Conservation (phyloP, 2,329 filamentous ascomycete species). For the Bipolaris oryzae region DNA sequence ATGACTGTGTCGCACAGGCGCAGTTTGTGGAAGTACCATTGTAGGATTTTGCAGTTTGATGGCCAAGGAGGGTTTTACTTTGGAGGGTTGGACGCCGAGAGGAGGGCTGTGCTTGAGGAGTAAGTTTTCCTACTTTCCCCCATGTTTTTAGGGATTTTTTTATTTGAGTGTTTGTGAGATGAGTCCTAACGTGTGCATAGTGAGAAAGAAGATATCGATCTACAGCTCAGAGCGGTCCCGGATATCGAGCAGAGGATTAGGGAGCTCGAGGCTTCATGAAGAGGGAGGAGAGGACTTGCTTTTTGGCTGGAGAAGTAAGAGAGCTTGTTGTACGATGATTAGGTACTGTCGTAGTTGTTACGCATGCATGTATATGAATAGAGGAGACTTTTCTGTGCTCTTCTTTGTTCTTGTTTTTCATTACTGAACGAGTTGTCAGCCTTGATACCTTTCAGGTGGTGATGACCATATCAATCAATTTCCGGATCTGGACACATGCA, state of each 20-base stretch:
- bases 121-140: conserved; percentile 52
- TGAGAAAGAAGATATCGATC: conserved; percentile 92
- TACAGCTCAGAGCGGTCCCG: conserved; percentile 81
- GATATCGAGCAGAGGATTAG: conserved; percentile 84
- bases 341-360: not conserved
- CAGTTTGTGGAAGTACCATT: conserved; percentile 96
- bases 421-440: no score
- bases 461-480: not conserved
- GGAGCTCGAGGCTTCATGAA: conserved; percentile 65
- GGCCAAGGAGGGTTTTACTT: conserved; percentile 92
- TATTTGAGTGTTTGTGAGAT: no score
- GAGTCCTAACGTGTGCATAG: conserved; percentile 43
- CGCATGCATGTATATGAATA: not conserved
- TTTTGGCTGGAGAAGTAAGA: not conserved
- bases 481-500: not conserved
- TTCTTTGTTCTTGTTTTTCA: not conserved
- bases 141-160: no score
- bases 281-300: not conserved
- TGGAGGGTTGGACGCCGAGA: conserved; percentile 85
- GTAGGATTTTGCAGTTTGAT: conserved; percentile 93
- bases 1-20: conserved; percentile 95
- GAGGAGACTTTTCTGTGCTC: not conserved
- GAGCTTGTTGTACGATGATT: not conserved
- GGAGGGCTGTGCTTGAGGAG: conserved; percentile 84
- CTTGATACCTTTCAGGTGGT: not conserved